Conservation (phyloP, 2,329 filamentous ascomycete genomes). For the Diaporthe ampelina region DNA sequence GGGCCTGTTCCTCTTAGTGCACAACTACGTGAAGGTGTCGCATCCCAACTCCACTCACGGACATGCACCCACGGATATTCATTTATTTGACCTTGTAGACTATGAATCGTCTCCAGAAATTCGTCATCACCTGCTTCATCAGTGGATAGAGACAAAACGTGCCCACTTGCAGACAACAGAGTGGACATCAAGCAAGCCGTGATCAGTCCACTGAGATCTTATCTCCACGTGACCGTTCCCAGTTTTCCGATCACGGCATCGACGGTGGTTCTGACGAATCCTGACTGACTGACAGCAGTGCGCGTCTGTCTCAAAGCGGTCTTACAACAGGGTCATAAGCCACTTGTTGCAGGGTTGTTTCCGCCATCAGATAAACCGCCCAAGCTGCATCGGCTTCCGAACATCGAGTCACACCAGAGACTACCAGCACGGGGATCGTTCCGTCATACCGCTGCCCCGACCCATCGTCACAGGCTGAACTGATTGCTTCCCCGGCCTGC, state of each 20-base stretch:
- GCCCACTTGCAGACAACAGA: background rate
- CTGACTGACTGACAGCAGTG: constrained; percentile 7
- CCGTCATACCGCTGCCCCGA: constrained; percentile 30
- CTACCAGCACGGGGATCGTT: constrained; percentile 27
- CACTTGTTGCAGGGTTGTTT: background rate
- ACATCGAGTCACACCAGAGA: constrained; percentile 35
- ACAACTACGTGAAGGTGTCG: background rate
- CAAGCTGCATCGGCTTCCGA: constrained; percentile 34
- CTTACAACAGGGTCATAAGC: background rate
- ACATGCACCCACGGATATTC: constrained; percentile 7
- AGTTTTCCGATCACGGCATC: constrained; percentile 38
- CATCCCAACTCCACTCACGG: background rate
- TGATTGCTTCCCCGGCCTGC: background rate
- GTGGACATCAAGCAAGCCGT: background rate
- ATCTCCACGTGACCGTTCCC: constrained; percentile 40
- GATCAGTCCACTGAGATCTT: constrained; percentile 21
- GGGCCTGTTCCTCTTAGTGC: background rate
- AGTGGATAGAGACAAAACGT: background rate
- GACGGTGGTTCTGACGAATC: constrained; percentile 34
- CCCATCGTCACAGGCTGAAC: constrained; percentile 8
- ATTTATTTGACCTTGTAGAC: background rate
- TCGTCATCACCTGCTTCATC: constrained; percentile 22
- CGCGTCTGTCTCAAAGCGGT: background rate
- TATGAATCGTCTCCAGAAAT: background rate
- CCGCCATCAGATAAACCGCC: background rate